Evolutionary conservation across 1,139 yeast species (phyloP), one percentile per base, ranked within the genome.

Genomic region (Suhomyces kunorum): DNA sequence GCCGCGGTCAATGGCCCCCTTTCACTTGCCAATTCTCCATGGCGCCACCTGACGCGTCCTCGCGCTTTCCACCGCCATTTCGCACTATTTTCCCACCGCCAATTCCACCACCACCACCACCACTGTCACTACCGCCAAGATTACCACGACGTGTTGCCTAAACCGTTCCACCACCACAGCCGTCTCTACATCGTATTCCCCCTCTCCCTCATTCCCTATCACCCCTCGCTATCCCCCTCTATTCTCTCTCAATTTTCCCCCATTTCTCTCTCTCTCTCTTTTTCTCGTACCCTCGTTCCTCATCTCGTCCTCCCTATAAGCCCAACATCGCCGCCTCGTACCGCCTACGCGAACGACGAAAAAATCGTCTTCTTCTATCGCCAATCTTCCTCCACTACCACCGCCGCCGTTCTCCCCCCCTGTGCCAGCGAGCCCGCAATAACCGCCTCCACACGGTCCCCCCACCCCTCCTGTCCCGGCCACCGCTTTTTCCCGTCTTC

Each of bases 331-430:
- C 24, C 22, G n/a, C 11, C n/a, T 20, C 24, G 24, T 20, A 20
- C 24, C 24, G 24, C n/a, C 32, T 5, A 29, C 34, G 34, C 34
- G 39, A 36, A 18, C 34, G 39, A 29, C 38, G 32, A 29, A 37
- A 32, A 32, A 32, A 27, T 27, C 23, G 20, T 28, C n/a, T n/a
- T n/a, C n/a, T n/a, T n/a, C n/a, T n/a, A n/a, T n/a, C n/a, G n/a
- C n/a, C n/a, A n/a, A n/a, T n/a, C n/a, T n/a, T n/a, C n/a, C n/a
- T n/a, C n/a, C n/a, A n/a, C n/a, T n/a, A n/a, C n/a, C n/a, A n/a
- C n/a, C n/a, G n/a, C n/a, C n/a, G n/a, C n/a, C n/a, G n/a, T n/a
- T n/a, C n/a, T n/a, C n/a, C n/a, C n/a, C n/a, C n/a, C n/a, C n/a
- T n/a, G n/a, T n/a, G n/a, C n/a, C n/a, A n/a, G n/a, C n/a, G n/a